phyloP scores from a whole-genome alignment of 2,329 filamentous ascomycete species.

The Neobulgaria alba region DNA sequence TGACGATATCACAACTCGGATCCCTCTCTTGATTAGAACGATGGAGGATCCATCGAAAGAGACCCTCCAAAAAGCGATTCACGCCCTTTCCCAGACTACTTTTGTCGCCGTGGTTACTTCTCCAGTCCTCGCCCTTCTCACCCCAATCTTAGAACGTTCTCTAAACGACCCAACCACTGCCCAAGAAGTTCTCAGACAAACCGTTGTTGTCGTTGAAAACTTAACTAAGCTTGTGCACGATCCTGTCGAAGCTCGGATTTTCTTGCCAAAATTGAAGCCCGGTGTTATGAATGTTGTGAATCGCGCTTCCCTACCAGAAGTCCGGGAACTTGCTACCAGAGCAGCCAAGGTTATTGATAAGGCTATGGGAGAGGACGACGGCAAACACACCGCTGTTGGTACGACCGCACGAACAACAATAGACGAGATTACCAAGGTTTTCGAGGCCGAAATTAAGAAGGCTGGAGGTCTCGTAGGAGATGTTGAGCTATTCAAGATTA shows the following conservation, averaged over 20 bases:
- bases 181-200: constrained; percentile 92
- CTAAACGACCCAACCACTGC: constrained; percentile 85
- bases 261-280: constrained; percentile 88
- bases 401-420: constrained; percentile 54
- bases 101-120: constrained; percentile 96
- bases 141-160: constrained; percentile 86
- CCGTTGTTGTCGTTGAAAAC: constrained; percentile 94
- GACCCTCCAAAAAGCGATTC: constrained; percentile 89
- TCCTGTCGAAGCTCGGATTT: constrained; percentile 87
- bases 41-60: constrained; percentile 91
- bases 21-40: constrained; percentile 84
- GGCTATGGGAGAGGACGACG: constrained; percentile 71
- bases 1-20: constrained; percentile 88
- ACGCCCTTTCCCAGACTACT: constrained; percentile 94
- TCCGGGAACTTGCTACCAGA: constrained; percentile 78
- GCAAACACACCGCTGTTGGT: constrained; percentile 44
- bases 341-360: constrained; percentile 83
- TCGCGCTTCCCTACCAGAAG: constrained; percentile 86
- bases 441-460: constrained; percentile 70
- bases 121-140: constrained; percentile 87
- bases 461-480: constrained; percentile 54
- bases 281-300: constrained; percentile 86
- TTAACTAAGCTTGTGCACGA: constrained; percentile 96
- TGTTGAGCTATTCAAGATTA: constrained; percentile 56
- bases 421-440: constrained; percentile 64